Conservation (phyloP, 169 alveolate genomes). For the Plasmodium sp. region DNA sequence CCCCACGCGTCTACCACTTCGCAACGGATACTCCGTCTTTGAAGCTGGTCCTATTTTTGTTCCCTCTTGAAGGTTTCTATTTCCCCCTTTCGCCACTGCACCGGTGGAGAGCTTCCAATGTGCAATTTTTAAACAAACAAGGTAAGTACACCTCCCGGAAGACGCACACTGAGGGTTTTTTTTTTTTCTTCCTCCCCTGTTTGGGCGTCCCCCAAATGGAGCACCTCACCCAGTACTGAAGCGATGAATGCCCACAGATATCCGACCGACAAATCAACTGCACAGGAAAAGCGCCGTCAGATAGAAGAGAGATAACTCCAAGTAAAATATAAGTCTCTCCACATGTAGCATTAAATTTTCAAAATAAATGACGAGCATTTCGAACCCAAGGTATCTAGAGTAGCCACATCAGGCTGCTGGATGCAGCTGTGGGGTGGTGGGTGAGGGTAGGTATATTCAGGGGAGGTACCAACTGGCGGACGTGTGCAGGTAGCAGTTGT, state of each 20-base stretch:
- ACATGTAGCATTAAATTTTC: neutral
- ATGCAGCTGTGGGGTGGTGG: neutral
- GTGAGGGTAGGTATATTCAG: neutral
- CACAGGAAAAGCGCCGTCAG: slow-evolving; percentile 5
- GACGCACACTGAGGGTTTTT: neutral
- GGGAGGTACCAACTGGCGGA: neutral
- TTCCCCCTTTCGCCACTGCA: neutral
- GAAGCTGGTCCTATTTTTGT: neutral
- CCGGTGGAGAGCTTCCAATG: neutral
- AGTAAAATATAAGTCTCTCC: slow-evolving; percentile 6
- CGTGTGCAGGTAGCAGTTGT: neutral
- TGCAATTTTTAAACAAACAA: neutral
- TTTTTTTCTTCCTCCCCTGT: neutral
- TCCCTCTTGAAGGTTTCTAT: neutral
- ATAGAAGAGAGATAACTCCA: neutral
- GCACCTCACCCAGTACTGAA: neutral
- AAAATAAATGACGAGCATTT: slow-evolving; percentile 4
- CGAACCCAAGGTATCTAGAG: neutral
- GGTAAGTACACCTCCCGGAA: neutral
- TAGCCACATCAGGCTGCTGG: neutral
- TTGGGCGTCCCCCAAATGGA: neutral
- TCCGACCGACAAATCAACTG: neutral
- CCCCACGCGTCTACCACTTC: neutral
- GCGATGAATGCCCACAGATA: neutral
- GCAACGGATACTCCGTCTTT: neutral